Evolutionary conservation across 768 basidiomycete genomes (phyloP), one percentile per base, ranked within the genome.

Genomic region (Psilocybe cubensis): DNA sequence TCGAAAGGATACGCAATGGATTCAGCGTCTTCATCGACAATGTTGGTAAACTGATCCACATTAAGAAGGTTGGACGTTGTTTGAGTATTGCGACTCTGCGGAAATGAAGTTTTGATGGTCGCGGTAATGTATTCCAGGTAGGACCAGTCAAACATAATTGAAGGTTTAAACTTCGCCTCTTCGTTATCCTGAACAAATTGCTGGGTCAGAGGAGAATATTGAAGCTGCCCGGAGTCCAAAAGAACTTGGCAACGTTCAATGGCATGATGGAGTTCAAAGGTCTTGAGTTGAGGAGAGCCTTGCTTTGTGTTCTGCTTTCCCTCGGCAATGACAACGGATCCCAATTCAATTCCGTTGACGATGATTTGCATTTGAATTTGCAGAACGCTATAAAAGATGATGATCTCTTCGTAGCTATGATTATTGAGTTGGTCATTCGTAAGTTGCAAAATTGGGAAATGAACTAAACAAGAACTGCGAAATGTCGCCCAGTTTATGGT

Each of bases 361-460:
- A 92, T 70, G 20, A 92, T 78, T 56, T 89, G 85, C 20, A 86
- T 67, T 64, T 94, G 91, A 1, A 76, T 82, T 79, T 85, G 87
- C 5, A 92, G 72, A n/a, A 77, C 72, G 18, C 83, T 78, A 59
- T 79, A 78, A 48, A 83, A 76, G 7, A 89, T 76, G 0, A 88
- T 82, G 5, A 90, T 66, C 63, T 93, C 91, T 75, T 95, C 92
- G 62, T 84, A 86, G 23, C 81, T 79, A 48, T 69, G 70, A n/a
- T 67, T 65, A 3, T 64, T 63, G 11, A 91, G 69, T 23, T 85
- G 80, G 8, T 82, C 73, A 41, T 75, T 69, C 3, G 76, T 74
- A 21, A 79, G 65, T 11, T 81, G 60, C 21, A 82, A 69, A 50
- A 81, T 78, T 1, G 68, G 64, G 68, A 86, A 88, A 57, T 81